Conservation (phyloP, 176 grass and related monocot genomes). For the Triticum dicoccoides region DNA sequence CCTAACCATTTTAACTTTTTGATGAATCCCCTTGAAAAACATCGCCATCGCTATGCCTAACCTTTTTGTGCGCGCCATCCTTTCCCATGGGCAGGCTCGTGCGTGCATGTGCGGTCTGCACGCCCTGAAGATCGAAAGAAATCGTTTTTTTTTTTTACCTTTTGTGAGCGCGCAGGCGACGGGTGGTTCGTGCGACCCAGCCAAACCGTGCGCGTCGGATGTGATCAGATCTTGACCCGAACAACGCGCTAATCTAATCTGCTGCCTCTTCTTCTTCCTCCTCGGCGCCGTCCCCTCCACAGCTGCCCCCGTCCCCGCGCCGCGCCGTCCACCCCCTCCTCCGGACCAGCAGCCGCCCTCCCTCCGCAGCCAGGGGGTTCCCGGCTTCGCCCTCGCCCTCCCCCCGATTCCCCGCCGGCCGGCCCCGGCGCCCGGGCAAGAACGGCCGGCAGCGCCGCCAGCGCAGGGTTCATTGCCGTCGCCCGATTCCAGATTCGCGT, state of each 20-base stretch:
- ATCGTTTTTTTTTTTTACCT: too few species aligned
- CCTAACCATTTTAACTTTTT: too few species aligned
- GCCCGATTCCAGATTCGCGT: background rate
- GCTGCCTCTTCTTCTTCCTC: background rate
- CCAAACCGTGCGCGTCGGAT: background rate
- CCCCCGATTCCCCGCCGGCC: background rate
- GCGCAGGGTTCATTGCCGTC: background rate
- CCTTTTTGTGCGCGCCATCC: too few species aligned
- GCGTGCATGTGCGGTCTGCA: too few species aligned
- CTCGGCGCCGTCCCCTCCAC: background rate
- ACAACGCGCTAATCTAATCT: background rate
- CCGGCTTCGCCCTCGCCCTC: background rate
- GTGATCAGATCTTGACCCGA: background rate
- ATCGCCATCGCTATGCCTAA: too few species aligned
- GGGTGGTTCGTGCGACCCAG: too few species aligned
- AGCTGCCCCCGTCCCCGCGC: background rate
- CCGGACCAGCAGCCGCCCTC: background rate
- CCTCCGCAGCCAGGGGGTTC: background rate
- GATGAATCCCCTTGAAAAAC: too few species aligned
- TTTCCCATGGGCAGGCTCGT: too few species aligned
- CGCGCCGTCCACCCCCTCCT: background rate
- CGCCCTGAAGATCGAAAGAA: too few species aligned
- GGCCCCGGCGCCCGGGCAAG: background rate
- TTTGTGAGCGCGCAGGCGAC: too few species aligned
- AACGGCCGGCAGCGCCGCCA: background rate